phyloP scores from a whole-genome alignment of 2,329 filamentous ascomycete species.

The Cordyceps cicadae region DNA sequence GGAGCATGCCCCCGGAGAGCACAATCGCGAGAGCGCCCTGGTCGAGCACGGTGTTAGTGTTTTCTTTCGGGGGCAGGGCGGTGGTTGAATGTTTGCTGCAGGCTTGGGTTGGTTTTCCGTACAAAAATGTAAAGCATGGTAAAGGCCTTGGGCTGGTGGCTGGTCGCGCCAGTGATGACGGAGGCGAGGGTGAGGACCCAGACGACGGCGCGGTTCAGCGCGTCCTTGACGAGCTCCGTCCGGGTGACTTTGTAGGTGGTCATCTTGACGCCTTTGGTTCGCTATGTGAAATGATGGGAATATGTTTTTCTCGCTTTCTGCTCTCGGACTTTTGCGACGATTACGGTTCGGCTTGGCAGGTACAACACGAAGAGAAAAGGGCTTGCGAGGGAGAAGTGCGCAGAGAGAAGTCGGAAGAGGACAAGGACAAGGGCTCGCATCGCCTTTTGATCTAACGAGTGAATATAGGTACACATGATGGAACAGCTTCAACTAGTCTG shows the following conservation, averaged over 20 bases:
- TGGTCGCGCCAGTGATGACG: constrained; percentile 5
- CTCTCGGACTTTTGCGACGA: background rate
- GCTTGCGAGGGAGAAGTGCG: background rate
- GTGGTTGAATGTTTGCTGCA: no score
- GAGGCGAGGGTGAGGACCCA: background rate
- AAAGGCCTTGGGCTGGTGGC: constrained; percentile 5
- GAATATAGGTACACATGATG: background rate
- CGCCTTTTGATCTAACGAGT: background rate
- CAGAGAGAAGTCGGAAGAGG: background rate
- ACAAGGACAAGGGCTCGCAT: background rate
- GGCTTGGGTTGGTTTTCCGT: background rate
- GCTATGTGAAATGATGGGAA: background rate
- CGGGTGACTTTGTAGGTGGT: background rate
- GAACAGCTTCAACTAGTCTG: background rate
- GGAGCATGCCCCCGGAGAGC: background rate
- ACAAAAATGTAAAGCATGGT: constrained; percentile 10
- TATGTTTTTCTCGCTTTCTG: background rate
- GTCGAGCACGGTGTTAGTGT: background rate
- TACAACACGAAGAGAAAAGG: no score
- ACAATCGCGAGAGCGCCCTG: background rate
- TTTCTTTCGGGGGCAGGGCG: background rate
- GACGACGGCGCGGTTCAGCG: constrained; percentile 1
- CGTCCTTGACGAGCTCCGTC: constrained; percentile 4
- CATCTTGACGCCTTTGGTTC: background rate
- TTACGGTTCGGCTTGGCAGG: background rate